These are phyloP conservation scores for Nothophytophthora sp. DNA, from an alignment of 352 stramenopile species.

Conservation along the genomic window DNA sequence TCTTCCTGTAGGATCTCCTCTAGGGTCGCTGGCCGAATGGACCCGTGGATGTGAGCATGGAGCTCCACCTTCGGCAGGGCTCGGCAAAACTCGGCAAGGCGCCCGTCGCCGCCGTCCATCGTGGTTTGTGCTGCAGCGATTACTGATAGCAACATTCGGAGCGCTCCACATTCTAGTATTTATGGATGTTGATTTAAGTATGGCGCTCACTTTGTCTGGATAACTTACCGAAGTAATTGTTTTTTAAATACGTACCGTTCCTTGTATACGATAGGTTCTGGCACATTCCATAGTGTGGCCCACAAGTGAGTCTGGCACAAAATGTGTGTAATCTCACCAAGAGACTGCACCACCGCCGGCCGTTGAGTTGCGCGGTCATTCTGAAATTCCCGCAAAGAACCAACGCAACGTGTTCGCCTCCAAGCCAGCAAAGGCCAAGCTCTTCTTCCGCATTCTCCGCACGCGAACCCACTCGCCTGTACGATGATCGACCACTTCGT, in stretches of 20 bases:
- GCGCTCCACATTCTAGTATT: conserved; percentile 1
- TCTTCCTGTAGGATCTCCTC: conserved; percentile 62
- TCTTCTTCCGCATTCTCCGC: background rate
- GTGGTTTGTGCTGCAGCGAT: background rate
- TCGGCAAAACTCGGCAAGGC: conserved; percentile 48
- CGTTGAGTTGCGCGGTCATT: conserved; percentile 1
- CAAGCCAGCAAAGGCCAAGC: background rate
- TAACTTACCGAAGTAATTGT: too few species aligned
- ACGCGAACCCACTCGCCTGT: background rate
- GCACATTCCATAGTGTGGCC: conserved; percentile 1
- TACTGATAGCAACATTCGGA: conserved; percentile 3
- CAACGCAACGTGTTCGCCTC: background rate
- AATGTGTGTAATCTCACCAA: conserved; percentile 11
- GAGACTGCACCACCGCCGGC: background rate
- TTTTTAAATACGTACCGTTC: too few species aligned
- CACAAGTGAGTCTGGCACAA: conserved; percentile 4
- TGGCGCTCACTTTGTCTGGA: too few species aligned
- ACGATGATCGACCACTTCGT: conserved; percentile 93
- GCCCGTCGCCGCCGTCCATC: conserved; percentile 15
- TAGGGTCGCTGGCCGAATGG: conserved; percentile 69
- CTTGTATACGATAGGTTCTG: too few species aligned
- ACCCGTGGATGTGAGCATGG: conserved; percentile 89
- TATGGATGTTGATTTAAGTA: too few species aligned
- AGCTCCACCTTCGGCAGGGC: conserved; percentile 84
- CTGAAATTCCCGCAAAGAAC: background rate